A percentile compares a stretch with the other conserved stretches of the same genome.
Evolutionary conservation across 2,329 filamentous ascomycete species (phyloP).

Genomic region (Ophiostoma australiae): DNA sequence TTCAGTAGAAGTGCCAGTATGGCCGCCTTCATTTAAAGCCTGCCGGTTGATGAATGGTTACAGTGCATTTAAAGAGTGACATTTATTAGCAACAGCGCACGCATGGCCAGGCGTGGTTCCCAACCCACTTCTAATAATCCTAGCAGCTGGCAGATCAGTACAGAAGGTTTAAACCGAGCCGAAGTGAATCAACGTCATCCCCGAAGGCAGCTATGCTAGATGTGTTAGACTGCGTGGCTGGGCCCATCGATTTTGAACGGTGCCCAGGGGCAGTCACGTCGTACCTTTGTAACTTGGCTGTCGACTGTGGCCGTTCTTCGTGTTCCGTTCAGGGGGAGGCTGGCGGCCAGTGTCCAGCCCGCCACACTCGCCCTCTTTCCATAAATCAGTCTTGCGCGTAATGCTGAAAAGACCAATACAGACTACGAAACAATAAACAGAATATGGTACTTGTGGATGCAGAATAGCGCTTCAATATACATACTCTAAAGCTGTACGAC

Average conservation of each 20-base stretch:
- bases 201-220: background rate
- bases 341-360: too few relatives aligned
- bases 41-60: background rate
- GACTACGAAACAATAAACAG: too few relatives aligned
- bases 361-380: too few relatives aligned
- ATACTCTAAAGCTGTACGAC: too few relatives aligned
- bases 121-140: background rate
- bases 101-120: background rate
- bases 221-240: background rate
- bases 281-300: too few relatives aligned
- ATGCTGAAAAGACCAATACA: too few relatives aligned
- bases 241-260: background rate
- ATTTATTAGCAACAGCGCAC: background rate
- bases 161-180: background rate
- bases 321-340: too few relatives aligned
- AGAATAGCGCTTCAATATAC: too few relatives aligned
- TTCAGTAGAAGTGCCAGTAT: too few relatives aligned
- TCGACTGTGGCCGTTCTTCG: background rate
- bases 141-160: background rate
- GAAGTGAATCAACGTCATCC: conserved; percentile 9
- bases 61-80: background rate
- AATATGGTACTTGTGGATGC: too few relatives aligned
- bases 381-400: too few relatives aligned
- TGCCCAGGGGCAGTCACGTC: background rate
- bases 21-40: background rate